These are phyloP conservation scores for Plasmodium fragile DNA, from an alignment of 169 alveolate genomes.

Conservation along the genomic window DNA sequence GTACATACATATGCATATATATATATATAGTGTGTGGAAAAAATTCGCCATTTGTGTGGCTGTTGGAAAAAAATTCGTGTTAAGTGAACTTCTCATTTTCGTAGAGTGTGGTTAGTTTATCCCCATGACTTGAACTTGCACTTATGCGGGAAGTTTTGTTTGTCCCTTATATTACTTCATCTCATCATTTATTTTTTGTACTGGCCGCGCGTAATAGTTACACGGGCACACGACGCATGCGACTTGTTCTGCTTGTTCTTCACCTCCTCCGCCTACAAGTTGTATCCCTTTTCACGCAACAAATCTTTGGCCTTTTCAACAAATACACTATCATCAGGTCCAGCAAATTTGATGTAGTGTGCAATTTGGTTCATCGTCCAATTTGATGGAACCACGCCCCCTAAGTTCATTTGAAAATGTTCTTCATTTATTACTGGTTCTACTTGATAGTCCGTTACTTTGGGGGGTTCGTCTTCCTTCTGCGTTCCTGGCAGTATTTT, in stretches of 20 bases:
- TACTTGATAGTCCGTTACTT: conserved; percentile 20
- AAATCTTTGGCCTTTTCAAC: conserved; percentile 57
- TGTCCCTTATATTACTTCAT: not conserved
- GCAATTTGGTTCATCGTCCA: conserved; percentile 73
- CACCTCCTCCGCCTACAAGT: not conserved
- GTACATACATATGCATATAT: not conserved
- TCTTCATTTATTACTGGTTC: conserved; percentile 65
- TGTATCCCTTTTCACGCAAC: conserved; percentile 64
- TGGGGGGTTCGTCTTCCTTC: conserved; percentile 32
- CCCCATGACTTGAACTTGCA: not conserved
- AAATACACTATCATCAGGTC: conserved; percentile 61
- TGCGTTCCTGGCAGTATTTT: conserved; percentile 46
- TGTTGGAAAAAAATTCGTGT: conserved; percentile 11
- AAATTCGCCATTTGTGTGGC: conserved; percentile 5
- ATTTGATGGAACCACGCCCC: conserved; percentile 65
- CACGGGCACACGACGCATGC: not conserved
- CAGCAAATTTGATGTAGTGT: conserved; percentile 58
- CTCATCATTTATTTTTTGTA: conserved; percentile 13
- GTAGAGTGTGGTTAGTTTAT: not conserved
- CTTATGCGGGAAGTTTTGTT: not conserved
- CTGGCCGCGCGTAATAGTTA: not conserved
- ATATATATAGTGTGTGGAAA: conserved; percentile 5
- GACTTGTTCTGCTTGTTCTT: not conserved
- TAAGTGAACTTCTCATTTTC: not conserved
- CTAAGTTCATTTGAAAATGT: conserved; percentile 60